Conservation (phyloP, 2,329 filamentous ascomycete genomes). For the Chaetomium globosum region DNA sequence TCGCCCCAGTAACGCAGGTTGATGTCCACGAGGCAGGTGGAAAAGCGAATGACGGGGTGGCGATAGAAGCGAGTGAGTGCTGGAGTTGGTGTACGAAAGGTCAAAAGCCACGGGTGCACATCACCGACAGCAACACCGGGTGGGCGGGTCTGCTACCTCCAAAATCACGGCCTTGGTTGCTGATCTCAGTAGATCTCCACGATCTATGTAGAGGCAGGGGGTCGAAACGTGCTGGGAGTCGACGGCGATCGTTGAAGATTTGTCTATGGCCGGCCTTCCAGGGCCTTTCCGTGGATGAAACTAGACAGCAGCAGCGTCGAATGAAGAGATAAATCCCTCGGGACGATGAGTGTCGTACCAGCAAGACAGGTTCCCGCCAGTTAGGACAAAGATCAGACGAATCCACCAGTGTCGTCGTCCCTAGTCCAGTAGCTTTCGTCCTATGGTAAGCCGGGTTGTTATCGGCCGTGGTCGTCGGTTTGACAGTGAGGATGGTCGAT, state of each 20-base stretch:
- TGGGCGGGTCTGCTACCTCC: constrained; percentile 30
- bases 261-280: constrained; percentile 23
- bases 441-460: constrained; percentile 22
- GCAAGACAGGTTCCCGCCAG: constrained; percentile 32
- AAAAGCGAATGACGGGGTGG: constrained; percentile 16
- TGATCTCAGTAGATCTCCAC: constrained; percentile 36
- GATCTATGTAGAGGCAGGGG: constrained; percentile 24
- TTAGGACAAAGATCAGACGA: constrained; percentile 40
- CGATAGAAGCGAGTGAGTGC: constrained; percentile 27
- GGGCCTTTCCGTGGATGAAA: constrained; percentile 38
- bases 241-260: not conserved
- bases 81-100: constrained; percentile 23
- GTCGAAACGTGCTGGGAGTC: constrained; percentile 3
- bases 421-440: constrained; percentile 28
- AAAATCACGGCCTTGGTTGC: constrained; percentile 30
- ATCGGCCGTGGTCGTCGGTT: constrained; percentile 24
- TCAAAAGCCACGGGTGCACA: constrained; percentile 30
- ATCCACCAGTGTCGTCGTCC: constrained; percentile 26
- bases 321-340: constrained; percentile 25
- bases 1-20: constrained; percentile 26
- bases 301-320: constrained; percentile 26
- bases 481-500: constrained; percentile 17
- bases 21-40: constrained; percentile 9
- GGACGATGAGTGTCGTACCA: constrained; percentile 32
- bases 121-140: constrained; percentile 30